phyloP scores from a whole-genome alignment of 176 grass and related monocot genomes.

The Sorghum bicolor region Sorghum_bicolor_NCBIv3 NC_012874.2:68528501-68529000 shows the following conservation, averaged over 20 bases:
- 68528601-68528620: neutral
- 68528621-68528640: no score
- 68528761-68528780: neutral
- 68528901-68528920: no score
- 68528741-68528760: neutral
- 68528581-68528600: neutral
- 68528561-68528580: no score
- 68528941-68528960: no score
- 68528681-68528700: neutral
- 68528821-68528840: neutral
- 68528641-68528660: no score
- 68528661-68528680: no score
- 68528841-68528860: neutral
- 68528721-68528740: conserved; percentile 32
- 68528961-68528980: no score
- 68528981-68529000: no score
- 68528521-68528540: neutral
- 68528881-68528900: no score
- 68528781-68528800: neutral
- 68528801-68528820: neutral
- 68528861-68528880: no score
- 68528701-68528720: conserved; percentile 2
- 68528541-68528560: no score
- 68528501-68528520: neutral
- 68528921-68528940: no score